Percentiles rank a stretch among this genome's conserved stretches.
phyloP scores from a whole-genome alignment of 768 basidiomycete species.

The Lactarius hatsudake region DNA sequence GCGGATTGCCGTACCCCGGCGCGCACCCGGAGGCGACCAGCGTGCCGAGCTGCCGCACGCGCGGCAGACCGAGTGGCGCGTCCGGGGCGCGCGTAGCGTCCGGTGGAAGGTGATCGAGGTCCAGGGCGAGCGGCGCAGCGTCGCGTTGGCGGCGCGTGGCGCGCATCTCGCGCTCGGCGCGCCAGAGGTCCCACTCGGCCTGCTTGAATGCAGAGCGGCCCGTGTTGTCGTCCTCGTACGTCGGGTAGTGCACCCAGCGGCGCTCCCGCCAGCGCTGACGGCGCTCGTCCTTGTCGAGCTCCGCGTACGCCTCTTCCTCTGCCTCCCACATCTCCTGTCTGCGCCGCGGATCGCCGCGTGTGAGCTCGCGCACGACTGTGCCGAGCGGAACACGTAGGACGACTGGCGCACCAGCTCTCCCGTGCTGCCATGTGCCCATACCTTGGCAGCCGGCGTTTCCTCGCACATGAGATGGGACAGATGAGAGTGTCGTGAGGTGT shows the following conservation, averaged over 20 bases:
- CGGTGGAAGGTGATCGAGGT: constrained; percentile 53
- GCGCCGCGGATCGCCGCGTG: constrained; percentile 61
- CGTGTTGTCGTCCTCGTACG: constrained; percentile 57
- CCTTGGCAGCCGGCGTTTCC: constrained; percentile 71
- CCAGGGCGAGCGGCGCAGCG: constrained; percentile 48
- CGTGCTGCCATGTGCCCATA: constrained; percentile 85
- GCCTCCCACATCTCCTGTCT: constrained; percentile 69
- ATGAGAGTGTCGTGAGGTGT: constrained; percentile 72
- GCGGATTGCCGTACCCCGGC: constrained; percentile 88
- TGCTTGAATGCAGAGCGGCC: constrained; percentile 65
- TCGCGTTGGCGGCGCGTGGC: constrained; percentile 44
- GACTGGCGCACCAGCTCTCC: constrained; percentile 66
- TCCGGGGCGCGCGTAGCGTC: constrained; percentile 43
- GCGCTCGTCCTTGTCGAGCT: constrained; percentile 46
- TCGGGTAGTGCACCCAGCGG: constrained; percentile 82
- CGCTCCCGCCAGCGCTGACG: constrained; percentile 58
- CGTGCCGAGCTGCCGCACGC: constrained; percentile 53
- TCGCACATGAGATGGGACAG: constrained; percentile 63
- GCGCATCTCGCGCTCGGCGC: constrained; percentile 60
- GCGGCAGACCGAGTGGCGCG: constrained; percentile 61
- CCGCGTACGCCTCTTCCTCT: constrained; percentile 58
- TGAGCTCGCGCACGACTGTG: constrained; percentile 80
- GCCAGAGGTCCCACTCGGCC: constrained; percentile 59
- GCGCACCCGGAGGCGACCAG: constrained; percentile 73
- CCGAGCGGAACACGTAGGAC: constrained; percentile 85